These are phyloP conservation scores for Scheffersomyces spartinae DNA, from an alignment of 805 yeast genomes.

Conservation along the genomic window DNA sequence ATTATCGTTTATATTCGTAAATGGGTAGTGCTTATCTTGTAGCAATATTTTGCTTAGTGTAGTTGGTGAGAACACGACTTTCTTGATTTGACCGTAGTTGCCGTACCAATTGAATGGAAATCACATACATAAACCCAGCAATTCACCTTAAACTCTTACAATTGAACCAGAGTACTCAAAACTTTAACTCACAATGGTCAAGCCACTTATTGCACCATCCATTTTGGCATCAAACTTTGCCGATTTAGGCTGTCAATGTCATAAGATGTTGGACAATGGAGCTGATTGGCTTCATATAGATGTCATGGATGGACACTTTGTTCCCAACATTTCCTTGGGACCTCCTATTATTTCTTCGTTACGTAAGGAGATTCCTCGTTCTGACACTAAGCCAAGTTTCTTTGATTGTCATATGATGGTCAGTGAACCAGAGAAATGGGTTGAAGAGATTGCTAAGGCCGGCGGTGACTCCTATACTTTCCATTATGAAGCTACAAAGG, in stretches of 20 bases:
- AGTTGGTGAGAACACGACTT: too few relatives aligned
- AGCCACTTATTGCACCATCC: conserved; percentile 86
- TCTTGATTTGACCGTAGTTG: too few relatives aligned
- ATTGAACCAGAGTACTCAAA: too few relatives aligned
- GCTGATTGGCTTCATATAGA: conserved; percentile 98
- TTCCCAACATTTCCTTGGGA: conserved; percentile 92
- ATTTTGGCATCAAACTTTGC: conserved; percentile 89
- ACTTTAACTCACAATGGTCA: conserved; percentile 43
- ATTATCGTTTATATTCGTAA: too few relatives aligned
- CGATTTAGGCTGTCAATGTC: conserved; percentile 79
- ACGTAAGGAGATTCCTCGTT: conserved; percentile 66
- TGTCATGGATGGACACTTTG: conserved; percentile 98
- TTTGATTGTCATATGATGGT: conserved; percentile 99
- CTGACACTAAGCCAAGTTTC: conserved; percentile 35
- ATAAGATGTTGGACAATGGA: conserved; percentile 61
- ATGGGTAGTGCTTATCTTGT: too few relatives aligned
- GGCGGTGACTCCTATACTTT: conserved; percentile 96
- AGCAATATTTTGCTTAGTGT: too few relatives aligned
- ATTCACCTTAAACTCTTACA: too few relatives aligned
- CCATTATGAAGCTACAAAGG: conserved; percentile 85
- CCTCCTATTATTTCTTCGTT: conserved; percentile 77
- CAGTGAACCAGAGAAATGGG: conserved; percentile 85
- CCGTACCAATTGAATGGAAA: too few relatives aligned
- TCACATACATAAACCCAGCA: too few relatives aligned
- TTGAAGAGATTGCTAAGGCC: conserved; percentile 78